Base-by-base conservation (phyloP, 169 alveolate genomes). In the Eimeria mitis region DNA sequence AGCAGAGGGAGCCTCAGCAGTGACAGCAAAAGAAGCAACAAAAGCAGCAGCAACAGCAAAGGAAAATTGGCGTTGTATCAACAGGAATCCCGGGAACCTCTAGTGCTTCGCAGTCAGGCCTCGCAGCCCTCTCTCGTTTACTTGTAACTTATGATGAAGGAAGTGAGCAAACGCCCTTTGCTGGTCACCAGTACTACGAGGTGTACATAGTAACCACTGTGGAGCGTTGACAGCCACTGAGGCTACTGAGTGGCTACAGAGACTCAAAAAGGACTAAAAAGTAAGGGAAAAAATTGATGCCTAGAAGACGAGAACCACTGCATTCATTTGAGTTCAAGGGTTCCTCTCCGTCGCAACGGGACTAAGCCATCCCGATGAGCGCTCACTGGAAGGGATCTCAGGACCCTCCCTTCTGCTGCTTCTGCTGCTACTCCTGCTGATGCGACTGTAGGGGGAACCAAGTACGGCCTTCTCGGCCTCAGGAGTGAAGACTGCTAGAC, bases 281-380 rank as follows among this genome's bases (percentile, higher is more conserved):
- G 49, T 0, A 19, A 5, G 54, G 6, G 8, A 31, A 54, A 2
- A 40, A 13, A 6, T 7, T 78, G 88, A 65, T 11, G 11, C 44
- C 44, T 25, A 42, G 37, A 9, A 65, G 28, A 44, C 63, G n/a
- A 28, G 28, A 78, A 49, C 0, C 16, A 47, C 28, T 42, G 65
- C 42, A 47, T 47, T 44, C 42, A 47, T 78, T 44, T 78, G 52
- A 71, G n/a, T 44, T 75, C 85, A 75, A 40, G 85, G 85, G 85
- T 75, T 44, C 19, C 52, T 14, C 11, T 78, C 88, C 21, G 88
- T 83, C 19, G 90, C 73, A 14, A 83, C 52, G 54, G 90, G 90
- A 37, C 90, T 56, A 21, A 83, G 90, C 90, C 54, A 83, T 31
- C 56, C 90, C 73, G 56, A 49, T 37, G 90, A 83, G 37, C 19